A percentile compares a stretch with the other conserved stretches of the same genome.
Conservation (phyloP, 768 basidiomycete species). For the Suillus cothurnatus region DNA sequence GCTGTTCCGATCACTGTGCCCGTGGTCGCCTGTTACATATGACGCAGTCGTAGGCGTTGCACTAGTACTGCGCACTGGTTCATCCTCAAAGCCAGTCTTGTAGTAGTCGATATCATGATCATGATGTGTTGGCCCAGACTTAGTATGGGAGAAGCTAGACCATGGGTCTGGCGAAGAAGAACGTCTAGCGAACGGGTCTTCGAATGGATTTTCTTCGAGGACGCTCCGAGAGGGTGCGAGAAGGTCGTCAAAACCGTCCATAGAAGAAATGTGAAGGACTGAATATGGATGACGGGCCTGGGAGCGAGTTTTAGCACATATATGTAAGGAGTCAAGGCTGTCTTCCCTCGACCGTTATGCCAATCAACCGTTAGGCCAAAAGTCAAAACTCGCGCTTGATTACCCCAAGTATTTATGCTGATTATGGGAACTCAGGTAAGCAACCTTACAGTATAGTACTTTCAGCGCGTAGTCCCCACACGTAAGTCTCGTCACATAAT, state of each 20-base stretch:
- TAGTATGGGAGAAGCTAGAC: constrained; percentile 56
- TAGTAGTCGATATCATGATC: constrained; percentile 31
- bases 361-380: too few species aligned
- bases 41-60: constrained; percentile 35
- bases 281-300: not conserved
- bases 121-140: constrained; percentile 18
- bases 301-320: not conserved
- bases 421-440: too few species aligned
- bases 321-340: too few species aligned
- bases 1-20: constrained; percentile 31
- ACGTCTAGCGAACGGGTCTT: constrained; percentile 67
- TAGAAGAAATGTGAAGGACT: not conserved
- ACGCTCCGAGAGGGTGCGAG: constrained; percentile 59
- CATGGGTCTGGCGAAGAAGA: constrained; percentile 78
- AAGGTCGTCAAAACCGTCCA: constrained; percentile 83
- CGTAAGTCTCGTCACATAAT: not conserved
- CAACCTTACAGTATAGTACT: too few species aligned
- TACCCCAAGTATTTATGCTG: too few species aligned
- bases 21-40: constrained; percentile 35
- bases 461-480: not conserved
- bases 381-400: too few species aligned
- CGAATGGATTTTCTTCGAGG: constrained; percentile 78
- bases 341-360: too few species aligned
- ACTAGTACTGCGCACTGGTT: constrained; percentile 22
- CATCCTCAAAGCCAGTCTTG: constrained; percentile 30